Conservation (phyloP, 2,329 filamentous ascomycete species). For the Thielaviopsis populi region DNA sequence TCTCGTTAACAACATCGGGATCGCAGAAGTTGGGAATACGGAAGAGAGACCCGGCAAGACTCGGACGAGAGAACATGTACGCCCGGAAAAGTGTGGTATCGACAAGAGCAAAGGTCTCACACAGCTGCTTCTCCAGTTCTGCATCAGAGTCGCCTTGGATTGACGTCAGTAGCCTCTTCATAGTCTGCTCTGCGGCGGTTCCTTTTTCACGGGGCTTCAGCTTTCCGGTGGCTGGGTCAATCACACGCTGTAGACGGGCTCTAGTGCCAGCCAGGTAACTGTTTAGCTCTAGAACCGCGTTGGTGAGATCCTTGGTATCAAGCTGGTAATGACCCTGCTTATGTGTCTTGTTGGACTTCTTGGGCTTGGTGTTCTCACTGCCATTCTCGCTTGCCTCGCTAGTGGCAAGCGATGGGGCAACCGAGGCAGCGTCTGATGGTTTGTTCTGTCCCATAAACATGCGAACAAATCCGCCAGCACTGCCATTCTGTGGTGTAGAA, state of each 20-base stretch:
- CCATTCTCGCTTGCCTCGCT: slow-evolving; percentile 39
- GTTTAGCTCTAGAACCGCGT: slow-evolving; percentile 68
- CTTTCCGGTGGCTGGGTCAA: slow-evolving; percentile 47
- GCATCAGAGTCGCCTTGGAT: slow-evolving; percentile 36
- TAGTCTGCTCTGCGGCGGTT: slow-evolving; percentile 31
- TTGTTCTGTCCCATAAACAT: slow-evolving; percentile 31
- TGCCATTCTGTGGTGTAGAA: slow-evolving; percentile 20
- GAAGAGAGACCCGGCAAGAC: slow-evolving; percentile 76
- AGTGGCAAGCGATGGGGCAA: slow-evolving; percentile 32
- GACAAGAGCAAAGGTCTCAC: slow-evolving; percentile 65
- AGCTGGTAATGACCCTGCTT: slow-evolving; percentile 36
- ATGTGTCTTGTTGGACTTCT: slow-evolving; percentile 26
- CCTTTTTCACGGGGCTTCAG: slow-evolving; percentile 37
- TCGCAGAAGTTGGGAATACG: slow-evolving; percentile 96
- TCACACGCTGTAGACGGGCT: slow-evolving; percentile 44
- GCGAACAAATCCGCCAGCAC: slow-evolving; percentile 34
- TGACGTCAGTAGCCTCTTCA: slow-evolving; percentile 39
- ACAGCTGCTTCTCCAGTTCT: slow-evolving; percentile 55
- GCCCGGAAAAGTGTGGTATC: slow-evolving; percentile 90
- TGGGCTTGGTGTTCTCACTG: slow-evolving; percentile 27
- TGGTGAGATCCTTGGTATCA: slow-evolving; percentile 69
- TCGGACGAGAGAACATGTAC: slow-evolving; percentile 83
- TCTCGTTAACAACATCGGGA: slow-evolving; percentile 85
- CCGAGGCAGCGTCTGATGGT: slow-evolving; percentile 12
- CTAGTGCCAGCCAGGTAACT: slow-evolving; percentile 81